Conservation (phyloP, 257 asterid genomes). For the Craterostigma plantagineum region DNA sequence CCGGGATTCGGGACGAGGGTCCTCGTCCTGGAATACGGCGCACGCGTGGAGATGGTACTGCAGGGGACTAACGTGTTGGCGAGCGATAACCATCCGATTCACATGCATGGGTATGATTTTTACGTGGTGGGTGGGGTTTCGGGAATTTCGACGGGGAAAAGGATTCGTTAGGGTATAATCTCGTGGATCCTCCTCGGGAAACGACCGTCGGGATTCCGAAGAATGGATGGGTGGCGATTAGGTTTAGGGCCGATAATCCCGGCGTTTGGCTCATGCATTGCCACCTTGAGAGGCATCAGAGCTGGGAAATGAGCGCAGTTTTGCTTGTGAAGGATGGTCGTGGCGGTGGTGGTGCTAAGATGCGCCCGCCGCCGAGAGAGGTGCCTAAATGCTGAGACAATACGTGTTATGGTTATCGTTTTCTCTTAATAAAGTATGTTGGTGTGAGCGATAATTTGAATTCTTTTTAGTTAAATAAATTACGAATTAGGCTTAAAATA, state of each 20-base stretch:
- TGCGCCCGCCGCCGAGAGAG: slow-evolving; percentile 26
- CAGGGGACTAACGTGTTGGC: slow-evolving; percentile 15
- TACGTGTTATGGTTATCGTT: too few relatives aligned
- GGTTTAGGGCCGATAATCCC: slow-evolving; percentile 22
- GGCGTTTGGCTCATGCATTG: slow-evolving; percentile 26
- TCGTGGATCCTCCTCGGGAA: slow-evolving; percentile 18
- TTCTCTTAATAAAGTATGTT: too few relatives aligned
- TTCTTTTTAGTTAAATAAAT: too few relatives aligned
- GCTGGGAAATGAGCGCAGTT: slow-evolving; percentile 27
- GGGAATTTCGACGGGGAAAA: slow-evolving; percentile 15
- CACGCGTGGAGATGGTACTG: slow-evolving; percentile 18
- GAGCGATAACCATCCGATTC: slow-evolving; percentile 20
- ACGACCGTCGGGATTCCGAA: slow-evolving; percentile 22
- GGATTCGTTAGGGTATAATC: slow-evolving; percentile 18
- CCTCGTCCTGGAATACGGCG: slow-evolving; percentile 7
- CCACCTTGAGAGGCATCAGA: slow-evolving; percentile 22
- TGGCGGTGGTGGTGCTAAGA: slow-evolving; percentile 1
- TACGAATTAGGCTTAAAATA: too few relatives aligned
- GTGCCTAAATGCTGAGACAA: slow-evolving; percentile 16
- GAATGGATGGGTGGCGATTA: slow-evolving; percentile 20
- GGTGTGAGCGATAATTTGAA: too few relatives aligned
- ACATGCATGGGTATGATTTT: slow-evolving; percentile 21
- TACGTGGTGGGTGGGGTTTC: slow-evolving; percentile 19
- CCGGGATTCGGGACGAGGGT: slow-evolving; percentile 14
- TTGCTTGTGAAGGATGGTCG: slow-evolving; percentile 18